phyloP scores from a whole-genome alignment of 2,329 filamentous ascomycete species.

The Raffaelea deltoideospora region DNA sequence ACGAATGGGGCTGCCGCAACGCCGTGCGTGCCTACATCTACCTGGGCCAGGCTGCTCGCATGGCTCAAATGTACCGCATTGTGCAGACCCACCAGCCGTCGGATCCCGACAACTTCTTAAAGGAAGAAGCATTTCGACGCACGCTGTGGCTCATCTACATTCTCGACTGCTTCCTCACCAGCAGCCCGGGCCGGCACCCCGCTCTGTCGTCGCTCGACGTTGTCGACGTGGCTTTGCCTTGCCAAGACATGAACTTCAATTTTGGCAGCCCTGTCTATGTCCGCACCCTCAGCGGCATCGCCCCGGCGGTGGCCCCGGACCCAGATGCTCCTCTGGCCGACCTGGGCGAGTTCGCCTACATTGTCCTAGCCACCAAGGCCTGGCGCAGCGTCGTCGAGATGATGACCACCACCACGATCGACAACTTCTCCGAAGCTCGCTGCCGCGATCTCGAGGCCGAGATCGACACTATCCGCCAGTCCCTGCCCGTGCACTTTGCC shows the following conservation, averaged over 20 bases:
- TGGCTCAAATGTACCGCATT: conserved; percentile 49
- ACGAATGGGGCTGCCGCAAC: conserved; percentile 47
- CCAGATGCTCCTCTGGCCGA: conserved; percentile 26
- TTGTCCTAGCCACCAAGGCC: conserved; percentile 43
- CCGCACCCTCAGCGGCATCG: conserved; percentile 33
- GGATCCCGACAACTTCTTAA: conserved; percentile 43
- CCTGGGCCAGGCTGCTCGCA: conserved; percentile 45
- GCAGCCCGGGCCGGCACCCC: conserved; percentile 43
- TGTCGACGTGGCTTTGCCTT: conserved; percentile 40
- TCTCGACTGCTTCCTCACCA: conserved; percentile 46
- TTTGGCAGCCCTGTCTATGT: conserved; percentile 45
- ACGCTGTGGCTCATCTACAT: conserved; percentile 49
- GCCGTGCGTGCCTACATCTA: conserved; percentile 49
- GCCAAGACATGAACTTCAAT: conserved; percentile 46
- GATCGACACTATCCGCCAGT: conserved; percentile 38
- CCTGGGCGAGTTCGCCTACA: conserved; percentile 46
- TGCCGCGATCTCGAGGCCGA: conserved; percentile 35
- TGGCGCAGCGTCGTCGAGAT: conserved; percentile 48
- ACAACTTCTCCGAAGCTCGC: conserved; percentile 37
- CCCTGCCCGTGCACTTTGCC: conserved; percentile 42
- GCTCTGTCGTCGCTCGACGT: conserved; percentile 39
- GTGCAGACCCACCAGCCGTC: conserved; percentile 34
- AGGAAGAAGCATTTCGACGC: conserved; percentile 45
- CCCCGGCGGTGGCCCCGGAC: conserved; percentile 23
- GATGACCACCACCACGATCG: conserved; percentile 37